Evolutionary conservation across 2,329 filamentous ascomycete genomes (phyloP).

Genomic region (Botrytis paeoniae): DNA sequence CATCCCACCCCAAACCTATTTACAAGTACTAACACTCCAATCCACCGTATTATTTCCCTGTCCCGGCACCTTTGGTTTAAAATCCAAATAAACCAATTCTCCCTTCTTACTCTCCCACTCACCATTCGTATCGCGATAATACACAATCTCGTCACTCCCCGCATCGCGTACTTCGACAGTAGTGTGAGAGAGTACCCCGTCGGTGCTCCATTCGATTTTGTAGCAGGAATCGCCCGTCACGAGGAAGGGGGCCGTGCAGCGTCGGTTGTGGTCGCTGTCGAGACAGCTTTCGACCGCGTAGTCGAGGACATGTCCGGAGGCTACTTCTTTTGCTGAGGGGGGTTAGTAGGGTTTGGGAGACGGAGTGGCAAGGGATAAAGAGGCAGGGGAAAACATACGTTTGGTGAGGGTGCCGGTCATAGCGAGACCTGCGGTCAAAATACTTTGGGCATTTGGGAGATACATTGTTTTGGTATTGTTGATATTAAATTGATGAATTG

Average conservation of each 20-base stretch:
- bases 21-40: slow-evolving; percentile 43
- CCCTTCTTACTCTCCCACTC: slow-evolving; percentile 46
- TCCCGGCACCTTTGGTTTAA: slow-evolving; percentile 46
- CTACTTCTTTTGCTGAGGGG: slow-evolving; percentile 27
- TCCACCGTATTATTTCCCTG: slow-evolving; percentile 46
- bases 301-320: slow-evolving; percentile 42
- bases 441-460: slow-evolving; percentile 29
- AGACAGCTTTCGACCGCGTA: slow-evolving; percentile 44
- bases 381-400: slow-evolving; percentile 18
- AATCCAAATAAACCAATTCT: slow-evolving; percentile 46
- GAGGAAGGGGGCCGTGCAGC: slow-evolving; percentile 40
- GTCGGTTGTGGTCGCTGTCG: slow-evolving; percentile 40
- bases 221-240: slow-evolving; percentile 43
- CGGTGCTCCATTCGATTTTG: slow-evolving; percentile 42
- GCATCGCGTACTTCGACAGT: slow-evolving; percentile 42
- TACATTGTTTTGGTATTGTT: slow-evolving; percentile 27
- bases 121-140: slow-evolving; percentile 46
- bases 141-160: slow-evolving; percentile 43
- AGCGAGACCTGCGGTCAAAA: slow-evolving; percentile 30
- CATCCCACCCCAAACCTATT: slow-evolving; percentile 22
- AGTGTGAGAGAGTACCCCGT: slow-evolving; percentile 42
- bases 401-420: slow-evolving; percentile 26
- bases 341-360: slow-evolving; percentile 13
- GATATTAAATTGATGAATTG: not conserved
- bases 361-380: not conserved